Evolutionary conservation across 2,329 filamentous ascomycete genomes (phyloP), one percentile per base, ranked within the genome.

Genomic region (Talaromyces sp.): DNA sequence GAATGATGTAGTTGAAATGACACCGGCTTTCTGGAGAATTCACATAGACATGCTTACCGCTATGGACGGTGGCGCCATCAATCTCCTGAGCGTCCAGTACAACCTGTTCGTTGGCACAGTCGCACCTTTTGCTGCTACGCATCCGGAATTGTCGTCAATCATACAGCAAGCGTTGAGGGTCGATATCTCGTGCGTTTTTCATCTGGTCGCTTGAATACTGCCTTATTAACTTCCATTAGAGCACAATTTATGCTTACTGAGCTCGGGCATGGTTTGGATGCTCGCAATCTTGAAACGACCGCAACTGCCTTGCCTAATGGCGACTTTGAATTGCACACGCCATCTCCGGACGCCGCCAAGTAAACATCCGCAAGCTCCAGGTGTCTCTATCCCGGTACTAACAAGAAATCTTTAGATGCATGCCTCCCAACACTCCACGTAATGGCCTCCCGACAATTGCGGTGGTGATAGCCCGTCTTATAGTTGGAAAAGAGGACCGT

Each of bases 401-500:
- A 40, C 37, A 21, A 25, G 28, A 16, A n/a, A 28, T 35, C 16
- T 35, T 16, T 28, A 70, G 68, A 37, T 68, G 57, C 40, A 70
- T 70, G 69, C 69, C 69, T 5, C 69, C 68, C 1, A 65, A 64
- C 11, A 66, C 62, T 18, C 64, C 67, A 3, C 55, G 59, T 12
- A 48, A 42, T 7, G 66, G 66, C 2, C 21, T 69, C 8, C 66
- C 67, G 23, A 25, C 23, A 2, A 42, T 70, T 28, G 67, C 63
- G 5, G 57, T 70, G 3, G 68, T 70, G 1, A 57, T 70, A 18
- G 68, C 68, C 14, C 62, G 66, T n/a, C 61, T 70, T 1, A 58
- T 69, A 1, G 63, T 68, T 1, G 35, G 61, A 1, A 64, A 63
- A 7, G 66, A 70, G 28, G 65, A 68, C 37, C 48, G 64, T 6